Conservation (phyloP, 1,284 basidiomycete species). For the Heterobasidion annosum region DNA sequence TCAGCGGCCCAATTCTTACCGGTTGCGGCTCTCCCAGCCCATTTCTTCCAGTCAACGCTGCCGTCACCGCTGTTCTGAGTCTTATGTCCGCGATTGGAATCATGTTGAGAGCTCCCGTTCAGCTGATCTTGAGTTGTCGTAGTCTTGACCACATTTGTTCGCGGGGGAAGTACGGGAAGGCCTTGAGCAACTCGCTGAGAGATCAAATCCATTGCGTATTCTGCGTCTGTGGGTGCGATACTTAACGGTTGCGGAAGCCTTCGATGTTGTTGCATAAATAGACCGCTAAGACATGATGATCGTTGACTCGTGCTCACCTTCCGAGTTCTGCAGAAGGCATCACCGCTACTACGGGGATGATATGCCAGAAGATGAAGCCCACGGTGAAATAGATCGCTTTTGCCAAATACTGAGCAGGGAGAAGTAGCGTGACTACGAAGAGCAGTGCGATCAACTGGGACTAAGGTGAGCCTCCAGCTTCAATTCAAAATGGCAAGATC, state of each 20-base stretch:
- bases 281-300: background rate
- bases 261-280: background rate
- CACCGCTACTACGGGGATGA: constrained; percentile 44
- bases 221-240: constrained; percentile 54
- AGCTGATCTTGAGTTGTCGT: background rate
- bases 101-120: background rate
- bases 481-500: background rate
- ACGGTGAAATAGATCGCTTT: constrained; percentile 35
- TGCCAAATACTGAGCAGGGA: constrained; percentile 41
- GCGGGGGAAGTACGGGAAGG: constrained; percentile 28
- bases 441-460: constrained; percentile 24
- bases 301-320: constrained; percentile 23
- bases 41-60: constrained; percentile 44
- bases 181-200: constrained; percentile 49
- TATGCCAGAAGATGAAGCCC: constrained; percentile 57
- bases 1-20: constrained; percentile 32
- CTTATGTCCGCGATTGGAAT: background rate
- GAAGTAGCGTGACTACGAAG: constrained; percentile 29
- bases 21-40: constrained; percentile 34
- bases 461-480: background rate
- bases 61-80: constrained; percentile 1
- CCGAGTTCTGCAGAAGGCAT: constrained; percentile 35
- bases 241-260: constrained; percentile 35
- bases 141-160: background rate
- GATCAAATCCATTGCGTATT: constrained; percentile 61